phyloP scores from a whole-genome alignment of 108 stramenopile genomes.

The Chaetoceros tenuissimus region DNA sequence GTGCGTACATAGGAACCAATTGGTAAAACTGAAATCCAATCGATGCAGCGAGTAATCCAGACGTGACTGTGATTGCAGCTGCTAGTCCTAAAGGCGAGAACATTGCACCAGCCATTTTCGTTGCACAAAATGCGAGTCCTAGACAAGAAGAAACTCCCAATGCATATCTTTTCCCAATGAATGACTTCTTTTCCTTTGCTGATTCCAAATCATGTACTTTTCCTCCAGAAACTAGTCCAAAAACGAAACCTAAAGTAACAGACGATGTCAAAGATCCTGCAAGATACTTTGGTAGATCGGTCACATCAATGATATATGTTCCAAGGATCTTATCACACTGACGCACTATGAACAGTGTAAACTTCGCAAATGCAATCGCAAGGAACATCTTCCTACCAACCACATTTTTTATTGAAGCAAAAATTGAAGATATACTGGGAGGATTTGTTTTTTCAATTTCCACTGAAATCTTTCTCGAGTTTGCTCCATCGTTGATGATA shows the following conservation, averaged over 20 bases:
- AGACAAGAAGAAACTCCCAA: conserved; percentile 11
- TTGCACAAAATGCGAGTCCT: conserved; percentile 23
- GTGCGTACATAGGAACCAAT: conserved; percentile 15
- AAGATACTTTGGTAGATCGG: no score
- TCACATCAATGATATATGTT: no score
- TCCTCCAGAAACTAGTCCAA: conserved; percentile 24
- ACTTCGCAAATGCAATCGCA: no score
- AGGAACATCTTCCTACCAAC: no score
- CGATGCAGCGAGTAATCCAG: conserved; percentile 20
- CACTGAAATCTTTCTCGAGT: no score
- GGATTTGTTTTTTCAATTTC: no score
- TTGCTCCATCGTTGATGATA: no score
- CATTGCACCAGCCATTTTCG: not conserved
- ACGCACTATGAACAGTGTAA: no score
- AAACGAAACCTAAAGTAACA: conserved; percentile 29
- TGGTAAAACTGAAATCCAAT: conserved; percentile 41
- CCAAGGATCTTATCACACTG: no score
- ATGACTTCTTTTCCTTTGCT: conserved; percentile 11
- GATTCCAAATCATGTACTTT: conserved; percentile 10
- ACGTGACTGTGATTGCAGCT: conserved; percentile 8
- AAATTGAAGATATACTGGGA: no score
- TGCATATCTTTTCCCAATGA: conserved; percentile 19
- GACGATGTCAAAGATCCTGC: conserved; percentile 36
- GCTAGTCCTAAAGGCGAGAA: conserved; percentile 6
- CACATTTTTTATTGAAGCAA: no score